phyloP scores from a whole-genome alignment of 139 green algal species.

The Chlamydomonas incerta region DNA sequence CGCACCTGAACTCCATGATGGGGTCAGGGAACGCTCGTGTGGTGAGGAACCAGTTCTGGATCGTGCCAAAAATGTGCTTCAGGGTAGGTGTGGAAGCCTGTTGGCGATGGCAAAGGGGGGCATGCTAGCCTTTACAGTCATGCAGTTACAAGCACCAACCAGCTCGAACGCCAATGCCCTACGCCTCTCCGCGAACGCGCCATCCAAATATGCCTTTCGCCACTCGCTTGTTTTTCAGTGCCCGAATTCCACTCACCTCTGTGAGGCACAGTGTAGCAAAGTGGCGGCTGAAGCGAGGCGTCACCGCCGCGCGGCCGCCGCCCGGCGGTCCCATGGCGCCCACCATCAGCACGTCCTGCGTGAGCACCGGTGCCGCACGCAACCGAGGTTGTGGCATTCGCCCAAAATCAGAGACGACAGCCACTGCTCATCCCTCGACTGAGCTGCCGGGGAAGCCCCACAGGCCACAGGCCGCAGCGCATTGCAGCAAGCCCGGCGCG shows the following conservation, averaged over 20 bases:
- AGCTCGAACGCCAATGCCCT: no score
- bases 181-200: no score
- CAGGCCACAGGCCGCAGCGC: neutral
- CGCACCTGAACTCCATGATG: constrained; percentile 40
- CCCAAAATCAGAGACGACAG: no score
- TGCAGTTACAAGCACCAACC: no score
- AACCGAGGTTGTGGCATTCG: no score
- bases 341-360: constrained; percentile 71
- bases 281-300: constrained; percentile 73
- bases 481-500: no score
- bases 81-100: constrained; percentile 55
- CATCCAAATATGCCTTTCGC: no score
- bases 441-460: neutral
- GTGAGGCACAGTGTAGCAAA: constrained; percentile 65
- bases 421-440: no score
- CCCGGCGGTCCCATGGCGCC: constrained; percentile 79
- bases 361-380: no score
- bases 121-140: no score
- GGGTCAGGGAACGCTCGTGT: constrained; percentile 51
- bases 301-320: constrained; percentile 74
- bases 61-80: constrained; percentile 74
- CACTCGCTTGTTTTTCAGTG: no score
- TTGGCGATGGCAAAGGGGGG: no score
- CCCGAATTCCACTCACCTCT: constrained; percentile 44
- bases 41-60: constrained; percentile 74